These are phyloP conservation scores for Diaporthe vaccinii DNA, from an alignment of 2,329 filamentous ascomycete genomes.

Conservation along the genomic window DNA sequence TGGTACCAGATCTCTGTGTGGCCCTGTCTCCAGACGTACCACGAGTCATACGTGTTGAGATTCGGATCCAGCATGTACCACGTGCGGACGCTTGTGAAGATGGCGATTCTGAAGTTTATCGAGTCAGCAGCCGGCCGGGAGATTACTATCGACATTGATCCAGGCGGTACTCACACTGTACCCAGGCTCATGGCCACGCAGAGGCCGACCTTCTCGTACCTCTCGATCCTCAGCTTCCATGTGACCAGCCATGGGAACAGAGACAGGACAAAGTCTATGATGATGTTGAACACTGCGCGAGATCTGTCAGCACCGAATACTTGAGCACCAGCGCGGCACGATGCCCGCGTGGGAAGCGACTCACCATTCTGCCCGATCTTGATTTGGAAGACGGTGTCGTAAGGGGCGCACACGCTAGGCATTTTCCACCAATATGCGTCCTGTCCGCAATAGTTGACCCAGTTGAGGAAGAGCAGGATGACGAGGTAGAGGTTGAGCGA, in stretches of 20 bases:
- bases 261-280: conserved; percentile 67
- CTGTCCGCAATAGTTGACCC: conserved; percentile 61
- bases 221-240: conserved; percentile 61
- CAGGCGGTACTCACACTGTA: conserved; percentile 52
- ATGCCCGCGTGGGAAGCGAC: conserved; percentile 39
- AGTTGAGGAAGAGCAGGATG: conserved; percentile 61
- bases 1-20: conserved; percentile 63
- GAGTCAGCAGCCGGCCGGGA: conserved; percentile 16
- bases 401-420: conserved; percentile 56
- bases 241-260: conserved; percentile 64
- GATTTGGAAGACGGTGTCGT: conserved; percentile 56
- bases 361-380: conserved; percentile 65
- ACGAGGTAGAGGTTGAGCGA: conserved; percentile 63
- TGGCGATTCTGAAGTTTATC: conserved; percentile 54
- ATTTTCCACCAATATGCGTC: conserved; percentile 60
- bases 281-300: conserved; percentile 62
- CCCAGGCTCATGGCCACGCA: conserved; percentile 66
- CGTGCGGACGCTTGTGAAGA: conserved; percentile 61
- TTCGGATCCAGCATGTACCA: conserved; percentile 61
- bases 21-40: conserved; percentile 63
- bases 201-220: conserved; percentile 63
- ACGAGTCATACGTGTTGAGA: conserved; percentile 56
- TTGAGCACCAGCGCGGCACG: not conserved
- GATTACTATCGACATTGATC: not conserved
- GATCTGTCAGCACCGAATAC: not conserved